These are phyloP conservation scores for Ormosia emarginata DNA, from an alignment of 306 rosid genomes.

Conservation along the genomic window DNA sequence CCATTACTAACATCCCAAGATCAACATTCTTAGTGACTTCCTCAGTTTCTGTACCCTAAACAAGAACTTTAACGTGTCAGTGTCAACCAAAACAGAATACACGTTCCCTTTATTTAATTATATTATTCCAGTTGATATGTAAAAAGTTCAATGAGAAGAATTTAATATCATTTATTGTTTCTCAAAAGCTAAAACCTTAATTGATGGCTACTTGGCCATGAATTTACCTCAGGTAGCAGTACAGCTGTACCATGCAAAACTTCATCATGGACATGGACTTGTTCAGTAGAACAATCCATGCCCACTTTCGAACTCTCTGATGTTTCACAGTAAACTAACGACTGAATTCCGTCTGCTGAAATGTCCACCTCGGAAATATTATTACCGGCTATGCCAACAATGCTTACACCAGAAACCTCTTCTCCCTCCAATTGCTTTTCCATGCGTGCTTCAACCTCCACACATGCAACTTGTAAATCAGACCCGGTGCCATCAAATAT, in stretches of 20 bases:
- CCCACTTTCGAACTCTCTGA: conserved; percentile 32
- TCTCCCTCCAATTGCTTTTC: conserved; percentile 30
- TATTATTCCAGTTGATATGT: conserved; percentile 1
- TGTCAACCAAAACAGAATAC: conserved; percentile 14
- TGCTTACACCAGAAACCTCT: conserved; percentile 22
- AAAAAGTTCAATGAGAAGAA: neutral
- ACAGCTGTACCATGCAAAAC: conserved; percentile 29
- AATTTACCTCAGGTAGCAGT: conserved; percentile 44
- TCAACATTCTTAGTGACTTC: conserved; percentile 21
- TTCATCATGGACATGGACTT: conserved; percentile 19
- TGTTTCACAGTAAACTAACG: conserved; percentile 28
- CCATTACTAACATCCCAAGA: conserved; percentile 30
- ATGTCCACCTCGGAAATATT: conserved; percentile 16
- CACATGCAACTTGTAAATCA: neutral
- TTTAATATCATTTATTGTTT: neutral
- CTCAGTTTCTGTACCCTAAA: conserved; percentile 23
- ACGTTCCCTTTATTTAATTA: neutral
- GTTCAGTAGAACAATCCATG: conserved; percentile 30
- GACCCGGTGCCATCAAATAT: neutral
- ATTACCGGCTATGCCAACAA: neutral
- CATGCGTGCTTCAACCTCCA: conserved; percentile 12
- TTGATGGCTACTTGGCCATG: neutral
- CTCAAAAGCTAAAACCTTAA: neutral
- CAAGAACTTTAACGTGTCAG: conserved; percentile 14
- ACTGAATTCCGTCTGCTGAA: neutral